Evolutionary conservation across 1,284 basidiomycete genomes (phyloP), one percentile per base, ranked within the genome.

Genomic region (Athelia psychrophila): DNA sequence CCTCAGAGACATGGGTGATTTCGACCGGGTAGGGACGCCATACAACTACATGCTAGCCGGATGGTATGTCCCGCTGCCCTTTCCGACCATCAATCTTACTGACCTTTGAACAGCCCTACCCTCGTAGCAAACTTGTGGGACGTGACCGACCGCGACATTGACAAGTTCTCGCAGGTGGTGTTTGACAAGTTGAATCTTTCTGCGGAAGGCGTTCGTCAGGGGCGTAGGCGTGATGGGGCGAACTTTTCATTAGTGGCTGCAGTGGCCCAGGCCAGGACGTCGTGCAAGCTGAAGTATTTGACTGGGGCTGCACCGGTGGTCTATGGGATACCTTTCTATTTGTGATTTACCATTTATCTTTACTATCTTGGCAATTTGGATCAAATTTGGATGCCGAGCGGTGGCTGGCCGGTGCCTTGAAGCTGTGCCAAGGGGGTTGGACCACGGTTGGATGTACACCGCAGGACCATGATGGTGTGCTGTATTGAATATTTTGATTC

Each of bases 121-220:
- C 78, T 99, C 45, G 84, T 98, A 13, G 97, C 91, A 0, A 98
- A 96, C 64, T 73, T 99, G 16, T 99, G 97, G 96, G 96, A 99
- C 66, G 95, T 98, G 22, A 99, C 97, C 0, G 96, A 99, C 73
- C 83, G 89, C 47, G 96, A 99, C 66, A 95, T 98, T 57, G 96
- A 99, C 73, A 89, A 91, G 58, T 84, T 98, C 55, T 90, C 94
- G 6, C 85, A 90, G 58, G 76, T 84, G 0, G 93, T 98, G 6
- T 88, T 98, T 61, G 84, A 88, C 56, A 80, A 83, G 54, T 70
- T 97, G 8, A 74, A 77, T 2, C 73, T 98, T 46, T 80, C 73
- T 1, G 65, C 72, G 0, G 69, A 67, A 16, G 64, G 66, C 4
- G 65, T 77, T 13, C 49, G 59, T 27, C 49, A 57, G 47, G 68